A percentile compares a stretch with the other conserved stretches of the same genome.
phyloP scores from a whole-genome alignment of 306 rosid species.

The Dryas octopetala region DNA sequence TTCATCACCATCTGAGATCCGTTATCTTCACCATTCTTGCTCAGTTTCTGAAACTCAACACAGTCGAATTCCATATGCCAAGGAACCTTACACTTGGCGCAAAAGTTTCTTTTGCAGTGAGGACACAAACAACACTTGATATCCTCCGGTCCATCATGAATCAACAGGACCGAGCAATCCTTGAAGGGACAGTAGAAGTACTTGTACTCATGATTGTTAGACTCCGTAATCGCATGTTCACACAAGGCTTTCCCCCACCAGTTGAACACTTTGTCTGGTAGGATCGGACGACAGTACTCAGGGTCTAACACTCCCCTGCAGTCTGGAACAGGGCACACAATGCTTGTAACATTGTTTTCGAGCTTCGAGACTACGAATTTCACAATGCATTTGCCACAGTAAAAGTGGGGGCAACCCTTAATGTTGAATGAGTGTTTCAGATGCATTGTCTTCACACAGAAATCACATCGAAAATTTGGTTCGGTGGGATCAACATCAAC shows the following conservation, averaged over 20 bases:
- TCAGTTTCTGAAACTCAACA: constrained; percentile 29
- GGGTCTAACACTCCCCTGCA: constrained; percentile 35
- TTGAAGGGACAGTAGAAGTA: constrained; percentile 45
- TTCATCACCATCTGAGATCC: constrained; percentile 23
- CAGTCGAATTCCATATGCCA: constrained; percentile 55
- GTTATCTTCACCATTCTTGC: constrained; percentile 32
- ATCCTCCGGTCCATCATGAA: neutral
- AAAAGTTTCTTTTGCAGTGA: constrained; percentile 54
- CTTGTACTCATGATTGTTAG: neutral
- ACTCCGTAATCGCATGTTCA: constrained; percentile 21
- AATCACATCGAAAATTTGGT: constrained; percentile 20
- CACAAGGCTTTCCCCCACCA: constrained; percentile 45
- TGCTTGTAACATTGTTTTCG: constrained; percentile 32
- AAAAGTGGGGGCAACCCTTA: constrained; percentile 46
- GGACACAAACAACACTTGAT: constrained; percentile 42
- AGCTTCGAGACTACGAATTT: constrained; percentile 51
- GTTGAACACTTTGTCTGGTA: constrained; percentile 30
- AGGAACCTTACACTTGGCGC: constrained; percentile 48
- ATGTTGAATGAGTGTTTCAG: constrained; percentile 16
- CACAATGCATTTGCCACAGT: constrained; percentile 43
- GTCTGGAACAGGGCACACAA: constrained; percentile 43
- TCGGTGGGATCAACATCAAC: neutral
- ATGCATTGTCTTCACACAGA: constrained; percentile 33
- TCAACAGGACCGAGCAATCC: constrained; percentile 47
- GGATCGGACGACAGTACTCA: constrained; percentile 29